These are phyloP conservation scores for Macadamia integrifolia DNA, from an alignment of 164 flowering plant genomes.

Conservation along the genomic window DNA sequence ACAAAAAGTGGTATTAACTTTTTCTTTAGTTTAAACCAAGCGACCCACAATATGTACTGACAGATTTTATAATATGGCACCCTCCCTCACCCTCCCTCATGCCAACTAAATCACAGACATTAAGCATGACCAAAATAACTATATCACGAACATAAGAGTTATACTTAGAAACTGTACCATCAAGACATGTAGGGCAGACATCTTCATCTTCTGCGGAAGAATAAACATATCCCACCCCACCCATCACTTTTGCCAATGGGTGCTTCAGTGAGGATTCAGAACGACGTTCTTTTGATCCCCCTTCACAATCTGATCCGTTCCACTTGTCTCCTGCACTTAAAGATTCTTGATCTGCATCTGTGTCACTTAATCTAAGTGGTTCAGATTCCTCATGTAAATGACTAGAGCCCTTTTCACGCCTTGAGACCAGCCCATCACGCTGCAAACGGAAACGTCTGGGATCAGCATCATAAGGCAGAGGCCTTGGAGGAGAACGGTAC, in stretches of 20 bases:
- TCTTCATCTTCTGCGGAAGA: constrained; percentile 87
- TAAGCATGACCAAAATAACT: neutral
- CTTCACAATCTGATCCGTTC: constrained; percentile 51
- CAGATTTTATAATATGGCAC: neutral
- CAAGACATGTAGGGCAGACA: constrained; percentile 98
- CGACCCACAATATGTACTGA: neutral
- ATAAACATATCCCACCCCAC: constrained; percentile 43
- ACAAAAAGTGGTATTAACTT: neutral
- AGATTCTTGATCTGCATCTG: constrained; percentile 39
- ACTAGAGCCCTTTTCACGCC: constrained; percentile 86
- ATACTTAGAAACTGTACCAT: constrained; percentile 41
- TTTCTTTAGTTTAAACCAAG: neutral
- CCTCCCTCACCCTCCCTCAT: too few relatives aligned
- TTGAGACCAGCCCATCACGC: constrained; percentile 61
- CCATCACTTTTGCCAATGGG: constrained; percentile 33
- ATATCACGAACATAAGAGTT: neutral
- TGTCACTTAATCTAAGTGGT: constrained; percentile 52
- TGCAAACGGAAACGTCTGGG: constrained; percentile 63
- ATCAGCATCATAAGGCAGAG: constrained; percentile 91
- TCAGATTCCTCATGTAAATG: constrained; percentile 82
- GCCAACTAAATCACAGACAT: too few relatives aligned
- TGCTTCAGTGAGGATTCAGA: constrained; percentile 49
- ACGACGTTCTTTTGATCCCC: constrained; percentile 44
- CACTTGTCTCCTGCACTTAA: constrained; percentile 45
- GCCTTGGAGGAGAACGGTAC: constrained; percentile 88